A percentile compares a stretch with the other conserved stretches of the same genome.
Evolutionary conservation across 768 basidiomycete species (phyloP).

Genomic region (Psilocybe cubensis): DNA sequence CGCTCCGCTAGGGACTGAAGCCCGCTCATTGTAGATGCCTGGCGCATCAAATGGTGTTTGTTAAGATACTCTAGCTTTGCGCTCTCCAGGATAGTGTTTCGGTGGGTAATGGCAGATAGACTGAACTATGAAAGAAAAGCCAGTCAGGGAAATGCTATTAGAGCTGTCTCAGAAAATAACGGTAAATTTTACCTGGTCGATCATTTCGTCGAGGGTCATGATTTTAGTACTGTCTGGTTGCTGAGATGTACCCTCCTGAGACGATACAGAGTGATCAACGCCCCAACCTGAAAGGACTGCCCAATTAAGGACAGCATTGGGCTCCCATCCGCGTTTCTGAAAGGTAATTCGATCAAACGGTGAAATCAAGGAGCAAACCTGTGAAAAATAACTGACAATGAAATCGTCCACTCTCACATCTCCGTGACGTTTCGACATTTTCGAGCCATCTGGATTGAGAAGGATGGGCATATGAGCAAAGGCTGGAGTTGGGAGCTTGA

Average conservation of each 20-base stretch:
- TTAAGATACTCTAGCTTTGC: slow-evolving; percentile 87
- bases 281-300: slow-evolving; percentile 96
- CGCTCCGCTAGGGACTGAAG: slow-evolving; percentile 57
- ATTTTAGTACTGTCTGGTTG: slow-evolving; percentile 68
- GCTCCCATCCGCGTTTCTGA: slow-evolving; percentile 89
- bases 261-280: slow-evolving; percentile 25
- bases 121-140: slow-evolving; percentile 61
- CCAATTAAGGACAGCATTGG: slow-evolving; percentile 89
- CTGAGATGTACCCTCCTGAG: slow-evolving; percentile 25
- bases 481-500: slow-evolving; percentile 70
- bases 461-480: slow-evolving; percentile 94
- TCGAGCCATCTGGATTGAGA: slow-evolving; percentile 87
- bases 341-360: neutral
- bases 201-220: slow-evolving; percentile 69
- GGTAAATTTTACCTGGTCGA: slow-evolving; percentile 48
- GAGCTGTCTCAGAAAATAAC: neutral
- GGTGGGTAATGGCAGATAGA: slow-evolving; percentile 74
- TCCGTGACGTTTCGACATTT: slow-evolving; percentile 94
- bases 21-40: slow-evolving; percentile 52
- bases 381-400: slow-evolving; percentile 60
- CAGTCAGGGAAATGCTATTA: neutral
- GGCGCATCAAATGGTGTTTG: slow-evolving; percentile 76
- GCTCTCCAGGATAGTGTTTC: slow-evolving; percentile 81
- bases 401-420: slow-evolving; percentile 89
- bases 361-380: slow-evolving; percentile 19